Evolutionary conservation across 164 flowering plant genomes (phyloP).

Genomic region (Nelumbo lutea): DNA sequence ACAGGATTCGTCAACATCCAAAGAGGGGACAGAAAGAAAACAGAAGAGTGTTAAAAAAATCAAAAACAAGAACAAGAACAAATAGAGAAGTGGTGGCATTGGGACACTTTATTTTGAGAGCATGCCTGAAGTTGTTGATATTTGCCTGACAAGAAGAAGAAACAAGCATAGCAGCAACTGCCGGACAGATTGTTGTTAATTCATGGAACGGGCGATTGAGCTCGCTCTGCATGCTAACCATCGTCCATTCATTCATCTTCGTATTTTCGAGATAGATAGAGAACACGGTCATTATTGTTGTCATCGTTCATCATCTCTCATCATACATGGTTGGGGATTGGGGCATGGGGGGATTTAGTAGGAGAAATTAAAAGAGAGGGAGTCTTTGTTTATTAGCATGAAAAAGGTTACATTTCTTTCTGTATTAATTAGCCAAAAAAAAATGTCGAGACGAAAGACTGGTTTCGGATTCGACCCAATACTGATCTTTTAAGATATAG

Average conservation of each 20-base stretch:
- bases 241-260: not conserved
- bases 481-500: constrained; percentile 19
- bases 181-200: not conserved
- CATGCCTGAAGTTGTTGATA: too few species aligned
- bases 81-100: too few species aligned
- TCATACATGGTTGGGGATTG: constrained; percentile 25
- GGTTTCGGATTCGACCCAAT: constrained; percentile 32
- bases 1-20: too few species aligned
- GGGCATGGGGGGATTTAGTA: constrained; percentile 3
- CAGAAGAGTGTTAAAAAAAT: too few species aligned
- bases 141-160: not conserved
- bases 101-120: too few species aligned
- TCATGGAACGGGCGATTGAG: constrained; percentile 13
- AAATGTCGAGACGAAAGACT: constrained; percentile 30
- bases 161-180: constrained; percentile 9
- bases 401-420: constrained; percentile 29
- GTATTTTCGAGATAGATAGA: not conserved
- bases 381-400: constrained; percentile 20
- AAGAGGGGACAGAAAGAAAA: too few species aligned
- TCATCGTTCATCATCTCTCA: constrained; percentile 8
- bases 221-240: constrained; percentile 14
- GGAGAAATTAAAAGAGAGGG: too few species aligned
- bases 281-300: constrained; percentile 6
- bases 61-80: too few species aligned
- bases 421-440: constrained; percentile 18